phyloP scores from a whole-genome alignment of 345 rosid genomes.

The Salix caprea region DNA sequence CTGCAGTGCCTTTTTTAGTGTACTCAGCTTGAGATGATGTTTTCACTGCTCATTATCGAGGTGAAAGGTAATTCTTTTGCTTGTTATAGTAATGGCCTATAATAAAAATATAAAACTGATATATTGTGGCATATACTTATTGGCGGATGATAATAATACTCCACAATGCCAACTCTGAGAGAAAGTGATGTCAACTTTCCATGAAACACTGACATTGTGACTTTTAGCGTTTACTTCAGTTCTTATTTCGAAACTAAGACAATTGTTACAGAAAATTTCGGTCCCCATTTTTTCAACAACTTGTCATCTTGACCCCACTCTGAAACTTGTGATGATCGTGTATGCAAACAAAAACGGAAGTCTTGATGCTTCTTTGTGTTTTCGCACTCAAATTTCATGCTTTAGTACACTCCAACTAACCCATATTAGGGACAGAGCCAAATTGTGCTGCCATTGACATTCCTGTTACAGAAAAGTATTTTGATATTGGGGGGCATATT shows the following conservation, averaged over 20 bases:
- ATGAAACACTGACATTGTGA: not conserved
- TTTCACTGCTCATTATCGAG: conserved; percentile 13
- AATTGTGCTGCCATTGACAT: not conserved
- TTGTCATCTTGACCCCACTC: not conserved
- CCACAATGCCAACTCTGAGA: not conserved
- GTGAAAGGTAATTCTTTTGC: conserved; percentile 15
- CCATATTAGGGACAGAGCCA: not conserved
- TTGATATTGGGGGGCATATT: not conserved
- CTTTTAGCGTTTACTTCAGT: not conserved
- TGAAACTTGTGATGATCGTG: not conserved
- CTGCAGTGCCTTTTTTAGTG: conserved; percentile 55
- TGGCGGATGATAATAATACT: not conserved
- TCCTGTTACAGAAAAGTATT: not conserved
- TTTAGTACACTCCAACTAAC: not conserved
- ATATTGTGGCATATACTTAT: not conserved
- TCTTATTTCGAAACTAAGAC: not conserved
- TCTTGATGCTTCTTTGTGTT: not conserved
- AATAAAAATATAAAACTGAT: not conserved
- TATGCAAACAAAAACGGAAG: not conserved
- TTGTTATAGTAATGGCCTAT: not conserved
- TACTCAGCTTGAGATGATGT: conserved; percentile 42
- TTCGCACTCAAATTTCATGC: not conserved
- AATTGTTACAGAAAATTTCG: not conserved
- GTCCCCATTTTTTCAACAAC: not conserved
- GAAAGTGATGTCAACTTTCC: not conserved